Evolutionary conservation across 164 flowering plant genomes (phyloP).

Genomic region (Pachysandra terminalis): DNA sequence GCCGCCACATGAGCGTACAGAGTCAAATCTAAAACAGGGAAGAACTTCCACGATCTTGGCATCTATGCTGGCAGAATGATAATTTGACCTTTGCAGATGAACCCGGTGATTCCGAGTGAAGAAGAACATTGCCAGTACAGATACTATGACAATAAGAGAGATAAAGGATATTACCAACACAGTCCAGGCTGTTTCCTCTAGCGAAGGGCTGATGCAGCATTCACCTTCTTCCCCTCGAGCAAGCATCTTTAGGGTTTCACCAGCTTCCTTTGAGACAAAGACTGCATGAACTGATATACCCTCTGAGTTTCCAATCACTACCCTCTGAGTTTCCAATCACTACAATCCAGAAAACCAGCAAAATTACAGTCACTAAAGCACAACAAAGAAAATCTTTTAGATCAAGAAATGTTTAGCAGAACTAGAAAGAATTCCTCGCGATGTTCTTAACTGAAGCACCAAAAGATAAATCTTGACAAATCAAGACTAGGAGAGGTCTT

Average conservation of each 20-base stretch:
- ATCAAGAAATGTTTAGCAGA: neutral
- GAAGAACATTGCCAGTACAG: slow-evolving; percentile 30
- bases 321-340: slow-evolving; percentile 46
- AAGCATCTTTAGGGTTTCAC: slow-evolving; percentile 39
- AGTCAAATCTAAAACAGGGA: slow-evolving; percentile 29
- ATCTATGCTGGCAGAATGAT: slow-evolving; percentile 22
- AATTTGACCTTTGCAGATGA: slow-evolving; percentile 18
- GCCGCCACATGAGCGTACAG: slow-evolving; percentile 12
- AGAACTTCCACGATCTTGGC: slow-evolving; percentile 31
- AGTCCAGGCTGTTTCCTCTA: slow-evolving; percentile 39
- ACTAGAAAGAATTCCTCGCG: neutral
- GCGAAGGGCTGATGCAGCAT: slow-evolving; percentile 43
- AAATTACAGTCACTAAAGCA: neutral
- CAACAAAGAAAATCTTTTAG: neutral
- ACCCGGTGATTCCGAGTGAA: slow-evolving; percentile 31
- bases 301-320: slow-evolving; percentile 48
- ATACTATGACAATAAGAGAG: slow-evolving; percentile 40
- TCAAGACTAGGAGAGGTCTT: neutral
- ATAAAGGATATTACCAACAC: slow-evolving; percentile 51
- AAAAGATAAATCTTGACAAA: neutral
- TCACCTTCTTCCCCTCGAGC: slow-evolving; percentile 38
- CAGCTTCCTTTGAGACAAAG: slow-evolving; percentile 51
- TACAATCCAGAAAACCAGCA: slow-evolving; percentile 17
- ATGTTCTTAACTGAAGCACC: neutral
- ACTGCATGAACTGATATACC: slow-evolving; percentile 47